Evolutionary conservation across 257 asterid genomes (phyloP).

Genomic region (Solanum dulcamara): DNA sequence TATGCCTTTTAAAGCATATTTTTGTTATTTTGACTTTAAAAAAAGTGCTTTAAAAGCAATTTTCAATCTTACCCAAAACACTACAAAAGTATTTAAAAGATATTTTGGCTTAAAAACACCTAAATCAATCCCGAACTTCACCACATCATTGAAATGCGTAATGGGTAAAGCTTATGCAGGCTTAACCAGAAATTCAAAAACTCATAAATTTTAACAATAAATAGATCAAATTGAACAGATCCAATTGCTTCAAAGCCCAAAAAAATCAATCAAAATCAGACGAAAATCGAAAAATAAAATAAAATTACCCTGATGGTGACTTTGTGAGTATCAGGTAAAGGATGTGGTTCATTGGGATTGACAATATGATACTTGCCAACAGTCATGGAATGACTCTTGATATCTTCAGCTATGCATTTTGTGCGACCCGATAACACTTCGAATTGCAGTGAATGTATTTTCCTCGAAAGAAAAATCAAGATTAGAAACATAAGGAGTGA

Average conservation of each 20-base stretch:
- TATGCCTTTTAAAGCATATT: neutral
- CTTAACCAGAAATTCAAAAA: neutral
- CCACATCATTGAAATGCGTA: too few species aligned
- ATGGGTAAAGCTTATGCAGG: neutral
- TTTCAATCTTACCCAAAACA: neutral
- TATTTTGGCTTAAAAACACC: neutral
- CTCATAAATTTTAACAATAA: neutral
- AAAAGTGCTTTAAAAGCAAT: neutral
- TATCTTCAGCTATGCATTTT: constrained; percentile 88
- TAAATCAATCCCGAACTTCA: too few species aligned
- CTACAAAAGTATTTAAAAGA: neutral
- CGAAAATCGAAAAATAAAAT: neutral
- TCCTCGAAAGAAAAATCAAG: neutral
- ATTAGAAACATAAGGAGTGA: neutral
- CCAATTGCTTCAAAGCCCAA: neutral
- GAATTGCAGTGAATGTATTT: constrained; percentile 58
- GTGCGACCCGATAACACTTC: constrained; percentile 75
- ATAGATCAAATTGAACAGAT: neutral
- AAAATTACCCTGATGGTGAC: constrained; percentile 70
- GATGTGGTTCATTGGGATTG: constrained; percentile 55
- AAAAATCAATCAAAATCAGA: neutral
- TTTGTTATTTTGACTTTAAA: neutral
- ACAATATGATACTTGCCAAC: constrained; percentile 80
- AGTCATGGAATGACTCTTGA: constrained; percentile 80
- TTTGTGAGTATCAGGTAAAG: constrained; percentile 78